Evolutionary conservation across 192 early-diverging fungal genomes (phyloP).

Genomic region (Piromyces finnis): DNA sequence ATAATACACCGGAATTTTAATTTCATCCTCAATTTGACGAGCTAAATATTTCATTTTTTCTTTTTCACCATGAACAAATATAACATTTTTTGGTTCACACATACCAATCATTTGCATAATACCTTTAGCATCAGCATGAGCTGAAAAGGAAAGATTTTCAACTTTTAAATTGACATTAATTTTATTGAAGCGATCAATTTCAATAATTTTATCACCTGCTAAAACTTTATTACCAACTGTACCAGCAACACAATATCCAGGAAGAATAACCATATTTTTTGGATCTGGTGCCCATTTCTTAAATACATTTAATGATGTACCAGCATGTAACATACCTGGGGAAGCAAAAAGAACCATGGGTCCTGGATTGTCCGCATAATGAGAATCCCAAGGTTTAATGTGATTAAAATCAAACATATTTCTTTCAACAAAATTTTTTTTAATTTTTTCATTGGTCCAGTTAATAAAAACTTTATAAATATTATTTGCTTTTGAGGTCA

Average conservation of each 20-base stretch:
- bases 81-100: slow-evolving; percentile 64
- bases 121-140: slow-evolving; percentile 93
- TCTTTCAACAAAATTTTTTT: slow-evolving; percentile 72
- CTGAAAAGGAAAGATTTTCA: slow-evolving; percentile 86
- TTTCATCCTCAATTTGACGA: background rate
- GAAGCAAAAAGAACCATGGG: slow-evolving; percentile 93
- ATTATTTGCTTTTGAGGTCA: slow-evolving; percentile 84
- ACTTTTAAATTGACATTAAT: slow-evolving; percentile 80
- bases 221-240: slow-evolving; percentile 90
- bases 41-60: slow-evolving; percentile 49
- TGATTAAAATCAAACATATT: slow-evolving; percentile 97
- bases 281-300: slow-evolving; percentile 86
- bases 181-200: slow-evolving; percentile 53
- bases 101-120: slow-evolving; percentile 89
- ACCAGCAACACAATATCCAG: slow-evolving; percentile 91
- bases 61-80: slow-evolving; percentile 91
- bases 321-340: slow-evolving; percentile 95
- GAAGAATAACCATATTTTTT: slow-evolving; percentile 93
- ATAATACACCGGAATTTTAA: background rate
- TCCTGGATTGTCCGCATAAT: slow-evolving; percentile 53
- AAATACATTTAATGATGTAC: slow-evolving; percentile 84
- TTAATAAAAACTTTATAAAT: slow-evolving; percentile 95
- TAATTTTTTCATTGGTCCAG: slow-evolving; percentile 98
- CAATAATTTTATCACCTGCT: slow-evolving; percentile 68
- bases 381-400: slow-evolving; percentile 58